phyloP scores from a whole-genome alignment of 768 basidiomycete species.

The Tylopilus cervinicoccineus region DNA sequence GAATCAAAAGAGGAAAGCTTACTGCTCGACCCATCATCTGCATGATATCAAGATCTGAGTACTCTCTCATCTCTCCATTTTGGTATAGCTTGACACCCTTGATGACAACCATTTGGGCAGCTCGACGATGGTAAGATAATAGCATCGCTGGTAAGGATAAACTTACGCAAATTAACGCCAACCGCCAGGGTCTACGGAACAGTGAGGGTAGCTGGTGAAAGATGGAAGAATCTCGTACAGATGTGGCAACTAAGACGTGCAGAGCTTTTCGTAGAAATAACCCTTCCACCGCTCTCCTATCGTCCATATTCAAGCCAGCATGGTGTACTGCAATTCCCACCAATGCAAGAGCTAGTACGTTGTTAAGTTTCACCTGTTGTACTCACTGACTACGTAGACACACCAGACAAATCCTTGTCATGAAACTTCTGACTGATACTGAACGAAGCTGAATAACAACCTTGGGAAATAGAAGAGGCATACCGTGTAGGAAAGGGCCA shows the following conservation, averaged over 20 bases:
- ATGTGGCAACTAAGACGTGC: conserved; percentile 75
- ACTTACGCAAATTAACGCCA: conserved; percentile 90
- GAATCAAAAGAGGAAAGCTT: conserved; percentile 20
- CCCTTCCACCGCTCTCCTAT: conserved; percentile 70
- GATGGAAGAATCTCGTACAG: conserved; percentile 44
- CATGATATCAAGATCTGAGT: conserved; percentile 88
- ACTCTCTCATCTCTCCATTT: conserved; percentile 67
- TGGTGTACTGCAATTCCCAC: conserved; percentile 89
- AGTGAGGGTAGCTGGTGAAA: conserved; percentile 4
- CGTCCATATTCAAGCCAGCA: conserved; percentile 74
- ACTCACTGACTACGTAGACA: neutral
- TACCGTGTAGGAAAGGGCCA: conserved; percentile 66
- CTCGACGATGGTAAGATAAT: conserved; percentile 34
- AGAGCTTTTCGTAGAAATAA: conserved; percentile 63
- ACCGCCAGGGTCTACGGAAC: conserved; percentile 82
- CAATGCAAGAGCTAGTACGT: conserved; percentile 51
- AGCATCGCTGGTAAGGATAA: neutral
- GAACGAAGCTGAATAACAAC: conserved; percentile 2
- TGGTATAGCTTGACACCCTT: conserved; percentile 85
- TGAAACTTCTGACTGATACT: conserved; percentile 57
- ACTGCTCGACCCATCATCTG: conserved; percentile 97
- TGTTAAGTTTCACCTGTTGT: conserved; percentile 3
- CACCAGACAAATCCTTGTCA: conserved; percentile 61
- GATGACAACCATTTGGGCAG: conserved; percentile 91
- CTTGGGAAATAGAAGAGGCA: neutral